Evolutionary conservation across 2,329 filamentous ascomycete species (phyloP), one percentile per base, ranked within the genome.

Genomic region (Paecilomyces formosus): DNA sequence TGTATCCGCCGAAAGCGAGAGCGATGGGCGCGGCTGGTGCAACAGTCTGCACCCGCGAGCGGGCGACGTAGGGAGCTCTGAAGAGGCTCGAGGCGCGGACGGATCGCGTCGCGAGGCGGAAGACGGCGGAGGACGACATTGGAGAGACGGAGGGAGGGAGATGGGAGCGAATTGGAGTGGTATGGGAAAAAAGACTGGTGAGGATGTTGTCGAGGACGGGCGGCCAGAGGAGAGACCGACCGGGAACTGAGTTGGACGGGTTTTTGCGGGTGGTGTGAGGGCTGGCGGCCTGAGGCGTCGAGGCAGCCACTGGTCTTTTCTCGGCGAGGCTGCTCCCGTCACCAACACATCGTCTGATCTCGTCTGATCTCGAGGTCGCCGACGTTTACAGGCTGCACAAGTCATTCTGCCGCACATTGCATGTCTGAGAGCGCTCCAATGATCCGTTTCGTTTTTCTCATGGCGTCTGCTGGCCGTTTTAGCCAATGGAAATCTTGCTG

Each of bases 41-140:
- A 71, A 80, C 81, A 70, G 80, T 81, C 73, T 81, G 78, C 70
- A 85, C 74, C 73, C 83, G 79, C 78, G 79, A 72, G 77, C 74
- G 82, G 79, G 74, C 80, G 79, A 76, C 82, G 81, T 76, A 83
- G 68, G 77, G 78, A 77, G 82, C 82, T 83, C 86, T 86, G 78
- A 87, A 81, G 74, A 88, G 80, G 75, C 79, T 77, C 63, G 75
- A 71, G 61, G 81, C 78, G 73, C 72, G 83, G 76, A 77, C 81
- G 77, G 81, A 83, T 79, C 88, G 88, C 76, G 83, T 83, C 76
- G 87, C 87, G 72, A 87, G 77, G 74, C 89, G 88, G 78, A 92
- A 80, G 72, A 92, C 76, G 63, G 85, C 81, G 65, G 84, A 78
- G 69, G 88, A 86, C 74, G 85, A 84, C 85, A 88, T 89, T 77